Base-by-base conservation (phyloP, 2,329 filamentous ascomycete species). In the Claviceps sp. region DNA sequence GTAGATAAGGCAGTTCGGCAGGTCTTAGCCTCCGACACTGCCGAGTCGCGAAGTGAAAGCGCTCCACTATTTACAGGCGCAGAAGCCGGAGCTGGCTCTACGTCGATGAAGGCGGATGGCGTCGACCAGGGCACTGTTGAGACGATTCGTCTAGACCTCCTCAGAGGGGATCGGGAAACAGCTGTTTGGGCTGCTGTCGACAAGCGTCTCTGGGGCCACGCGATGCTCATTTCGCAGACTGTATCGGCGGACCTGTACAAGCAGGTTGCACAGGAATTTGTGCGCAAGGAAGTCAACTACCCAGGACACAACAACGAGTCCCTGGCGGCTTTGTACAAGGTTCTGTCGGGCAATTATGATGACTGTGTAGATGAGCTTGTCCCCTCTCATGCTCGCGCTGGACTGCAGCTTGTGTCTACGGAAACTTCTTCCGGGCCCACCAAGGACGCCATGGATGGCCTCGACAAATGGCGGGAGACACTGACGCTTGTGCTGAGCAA, bases 351-450 rank as follows among this genome's bases (percentile, higher is more conserved):
- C 0, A 98, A 96, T 63, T 81, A 85, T 53, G 90, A 96, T 57
- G 93, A 98, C 60, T 94, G 89, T 58, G 84, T 97, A 16, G 93
- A 98, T 65, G 90, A 97, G 66, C 82, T 98, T 52, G 93, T 98
- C 1, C 90, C 93, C 5, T 84, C 85, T 2, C 95, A 94, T 58
- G 93, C 93, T 18, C 81, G 94, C 43, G 90, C 91, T 54, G 93
- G 93, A 1, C 81, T 96, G 58, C 89, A 95, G 65, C 85, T 98
- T 70, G 78, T 98, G 58, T 90, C 85, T 56, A 89, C 83, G n/a
- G 76, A 80, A 3, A 74, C 81, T 53, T 72, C 78, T 6, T 70
- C 74, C 7, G 79, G 76, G 2, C 69, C 80, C 36, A 74, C 81
- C 0, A 84, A 82, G 57, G 89, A 93, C 65, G 83, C 84, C 0